Conservation (phyloP, 73 alveolate genomes). For the Paramecium sonneborni region DNA sequence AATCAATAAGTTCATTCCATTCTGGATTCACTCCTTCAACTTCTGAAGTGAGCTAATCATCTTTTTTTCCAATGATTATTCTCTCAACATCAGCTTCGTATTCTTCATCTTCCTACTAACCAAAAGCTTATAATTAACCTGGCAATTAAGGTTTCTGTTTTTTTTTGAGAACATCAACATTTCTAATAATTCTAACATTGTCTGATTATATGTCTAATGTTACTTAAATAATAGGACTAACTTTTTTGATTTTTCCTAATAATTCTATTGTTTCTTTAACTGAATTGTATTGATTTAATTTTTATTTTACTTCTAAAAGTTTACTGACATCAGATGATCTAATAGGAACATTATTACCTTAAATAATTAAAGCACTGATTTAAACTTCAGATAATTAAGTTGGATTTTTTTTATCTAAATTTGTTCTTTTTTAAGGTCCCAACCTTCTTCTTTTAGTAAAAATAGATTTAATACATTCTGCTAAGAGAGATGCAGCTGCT, state of each 20-base stretch:
- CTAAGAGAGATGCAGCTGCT: conserved; percentile 62
- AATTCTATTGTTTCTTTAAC: background rate
- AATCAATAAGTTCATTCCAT: conserved; percentile 93
- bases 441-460: conserved; percentile 72
- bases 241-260: background rate
- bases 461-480: conserved; percentile 62
- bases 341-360: conserved; percentile 64
- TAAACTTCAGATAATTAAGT: conserved; percentile 50
- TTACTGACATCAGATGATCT: conserved; percentile 25
- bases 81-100: conserved; percentile 88
- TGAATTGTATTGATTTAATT: background rate
- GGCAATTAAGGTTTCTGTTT: background rate
- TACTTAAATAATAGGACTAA: background rate
- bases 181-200: background rate
- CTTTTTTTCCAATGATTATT: conserved; percentile 78
- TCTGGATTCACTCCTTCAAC: conserved; percentile 98
- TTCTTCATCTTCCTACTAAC: conserved; percentile 76
- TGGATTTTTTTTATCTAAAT: conserved; percentile 53
- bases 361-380: conserved; percentile 10
- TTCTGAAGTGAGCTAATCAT: conserved; percentile 84
- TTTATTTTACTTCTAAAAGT: conserved; percentile 19
- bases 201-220: conserved; percentile 33
- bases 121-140: conserved; percentile 41
- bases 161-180: background rate
- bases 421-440: conserved; percentile 59